Evolutionary conservation across 2,329 filamentous ascomycete genomes (phyloP), one percentile per base, ranked within the genome.

Genomic region (Paecilomyces sp.): DNA sequence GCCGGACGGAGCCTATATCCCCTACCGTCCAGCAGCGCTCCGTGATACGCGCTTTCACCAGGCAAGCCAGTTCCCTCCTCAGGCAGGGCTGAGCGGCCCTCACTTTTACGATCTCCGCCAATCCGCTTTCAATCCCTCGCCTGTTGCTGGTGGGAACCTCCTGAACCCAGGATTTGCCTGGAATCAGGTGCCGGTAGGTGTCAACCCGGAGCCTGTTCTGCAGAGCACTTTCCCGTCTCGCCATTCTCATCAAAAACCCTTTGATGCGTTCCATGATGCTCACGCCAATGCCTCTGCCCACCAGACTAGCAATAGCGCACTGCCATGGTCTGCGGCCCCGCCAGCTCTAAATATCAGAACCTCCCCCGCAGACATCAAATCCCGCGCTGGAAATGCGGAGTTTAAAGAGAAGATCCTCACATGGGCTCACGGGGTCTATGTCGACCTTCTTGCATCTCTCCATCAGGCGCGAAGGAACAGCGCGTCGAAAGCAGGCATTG

Each of bases 391-490:
- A 11, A 78, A 79, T 64, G 69, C 72, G 12, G 78, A 81, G 59
- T 90, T 90, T 68, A 87, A 85, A 64, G 88, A 91, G 63, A 88
- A 85, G 63, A 84, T 85, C 2, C 75, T 92, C 25, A 79, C 83
- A 13, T 87, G 86, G 76, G 89, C 89, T n/a, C 87, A 92, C 70
- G 81, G 82, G 64, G 83, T 87, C 33, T 92, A 92, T 72, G 79
- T 89, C 55, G 87, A 91, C 63, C 80, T 93, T 7, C 76, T 92
- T 3, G 76, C 85, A 9, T 85, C 84, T 63, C 78, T 90, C 6
- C 85, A 89, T 62, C 81, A 84, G 57, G 79, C 76, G 41, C 73
- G 74, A 61, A 74, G 75, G 58, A 74, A 74, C 57, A 75, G 72
- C 50, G 62, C 78, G 22, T 86, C 84, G 60, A 86, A 79, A 62